Evolutionary conservation across 2,329 filamentous ascomycete species (phyloP), one percentile per base, ranked within the genome.

Genomic region (Neoarthrinium moseri): DNA sequence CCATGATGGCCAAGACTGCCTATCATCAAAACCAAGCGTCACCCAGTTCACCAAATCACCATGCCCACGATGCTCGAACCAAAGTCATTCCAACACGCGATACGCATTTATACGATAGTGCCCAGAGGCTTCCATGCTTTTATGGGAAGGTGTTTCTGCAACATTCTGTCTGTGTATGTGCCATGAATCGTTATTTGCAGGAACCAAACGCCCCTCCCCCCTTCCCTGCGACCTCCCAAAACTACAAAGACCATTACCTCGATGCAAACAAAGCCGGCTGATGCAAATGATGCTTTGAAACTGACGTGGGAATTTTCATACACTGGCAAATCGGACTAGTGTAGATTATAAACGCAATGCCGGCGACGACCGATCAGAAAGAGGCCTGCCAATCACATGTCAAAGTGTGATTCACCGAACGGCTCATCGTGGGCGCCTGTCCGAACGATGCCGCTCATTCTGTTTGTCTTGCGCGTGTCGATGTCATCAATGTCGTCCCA

Each of bases 381-480:
- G 11, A 22, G 23, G 21, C 27, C n/a, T 20, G 32, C 39, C 15
- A 50, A 55, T 76, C 72, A 85, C 66, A 81, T 74, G 61, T 87
- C 81, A 65, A 87, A 86, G 47, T 83, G 77, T 39, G 77, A 74
- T 47, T 73, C 73, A 52, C 76, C 79, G 56, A 87, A 80, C 72
- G 81, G 74, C 59, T 84, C 80, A 49, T 86, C 83, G 53, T 80
- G 72, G 47, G 71, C 72, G 43, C 71, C 71, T 36, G 75, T 79
- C 60, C 75, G 78, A 41, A 81, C 72, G 51, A 84, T 77, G 35
- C 82, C 82, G 59, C 81, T 85, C 81, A 85, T 85, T 42, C 80
- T 73, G 57, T 82, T 82, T 32, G 67, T 62, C 56, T 70, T 77
- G 52, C 70, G 70, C 37, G 68, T 68, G 52, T 80, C 76, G 46